phyloP scores from a whole-genome alignment of 352 stramenopile species.

The Globisporangium splendens region DNA sequence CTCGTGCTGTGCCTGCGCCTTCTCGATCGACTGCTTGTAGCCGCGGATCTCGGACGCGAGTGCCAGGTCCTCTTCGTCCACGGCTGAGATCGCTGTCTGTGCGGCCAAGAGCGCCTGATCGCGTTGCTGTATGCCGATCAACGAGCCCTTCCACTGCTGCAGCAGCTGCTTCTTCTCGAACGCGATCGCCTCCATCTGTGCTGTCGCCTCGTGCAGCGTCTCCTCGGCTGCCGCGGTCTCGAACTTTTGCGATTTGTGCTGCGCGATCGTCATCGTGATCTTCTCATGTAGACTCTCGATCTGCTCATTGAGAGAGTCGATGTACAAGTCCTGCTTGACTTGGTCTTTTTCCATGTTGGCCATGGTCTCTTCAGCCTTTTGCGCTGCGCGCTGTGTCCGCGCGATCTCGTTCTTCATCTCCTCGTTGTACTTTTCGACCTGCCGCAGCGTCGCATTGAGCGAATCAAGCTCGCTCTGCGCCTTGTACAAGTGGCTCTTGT shows the following conservation, averaged over 20 bases:
- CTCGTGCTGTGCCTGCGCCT: constrained; percentile 82
- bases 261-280: constrained; percentile 67
- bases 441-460: constrained; percentile 76
- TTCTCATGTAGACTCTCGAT: constrained; percentile 88
- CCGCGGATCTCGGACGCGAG: constrained; percentile 85
- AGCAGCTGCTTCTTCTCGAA: constrained; percentile 96
- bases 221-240: constrained; percentile 85
- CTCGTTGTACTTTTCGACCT: constrained; percentile 93
- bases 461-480: constrained; percentile 86
- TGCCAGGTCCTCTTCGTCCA: constrained; percentile 79
- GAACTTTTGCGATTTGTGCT: constrained; percentile 82
- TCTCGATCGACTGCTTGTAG: constrained; percentile 83
- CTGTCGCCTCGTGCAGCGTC: constrained; percentile 83
- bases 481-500: constrained; percentile 70
- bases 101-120: constrained; percentile 92
- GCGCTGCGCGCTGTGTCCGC: constrained; percentile 86
- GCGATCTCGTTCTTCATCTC: constrained; percentile 94
- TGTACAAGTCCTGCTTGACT: constrained; percentile 92
- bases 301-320: constrained; percentile 90
- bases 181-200: constrained; percentile 90
- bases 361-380: constrained; percentile 93
- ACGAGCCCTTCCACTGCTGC: constrained; percentile 94
- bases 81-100: constrained; percentile 70
- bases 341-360: constrained; percentile 93
- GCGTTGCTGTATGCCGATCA: constrained; percentile 87